Percentiles rank a stretch among this genome's conserved stretches.
These are phyloP conservation scores for Dittrichia graveolens DNA, from an alignment of 129 eudicot species.

Conservation along the genomic window DNA sequence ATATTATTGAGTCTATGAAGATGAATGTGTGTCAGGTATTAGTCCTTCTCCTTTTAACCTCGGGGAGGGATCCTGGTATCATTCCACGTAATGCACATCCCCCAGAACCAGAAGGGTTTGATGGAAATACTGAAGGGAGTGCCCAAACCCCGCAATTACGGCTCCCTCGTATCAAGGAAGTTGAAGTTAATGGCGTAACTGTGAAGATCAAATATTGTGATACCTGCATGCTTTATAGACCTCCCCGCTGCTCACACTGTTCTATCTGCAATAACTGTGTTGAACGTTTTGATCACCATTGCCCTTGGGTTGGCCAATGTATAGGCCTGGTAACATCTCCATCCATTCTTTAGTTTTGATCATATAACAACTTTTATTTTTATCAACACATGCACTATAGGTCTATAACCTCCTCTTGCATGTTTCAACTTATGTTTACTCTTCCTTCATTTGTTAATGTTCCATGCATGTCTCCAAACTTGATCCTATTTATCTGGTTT, in stretches of 20 bases:
- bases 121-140: conserved; percentile 74
- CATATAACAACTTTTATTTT: not conserved
- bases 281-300: conserved; percentile 97
- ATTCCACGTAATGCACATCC: conserved; percentile 99
- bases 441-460: not conserved
- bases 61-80: conserved; percentile 99
- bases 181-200: conserved; percentile 88
- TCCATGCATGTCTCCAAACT: not conserved
- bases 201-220: conserved; percentile 97
- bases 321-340: conserved; percentile 82
- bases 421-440: not conserved
- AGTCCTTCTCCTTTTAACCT: conserved; percentile 82
- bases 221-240: conserved; percentile 99
- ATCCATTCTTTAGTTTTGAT: conserved; percentile 1
- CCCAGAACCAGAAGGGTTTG: conserved; percentile 96
- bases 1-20: conserved; percentile 13
- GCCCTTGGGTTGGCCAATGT: conserved; percentile 99
- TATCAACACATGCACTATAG: too few relatives aligned
- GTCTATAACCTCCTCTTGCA: too few relatives aligned
- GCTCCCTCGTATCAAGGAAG: conserved; percentile 93
- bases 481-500: not conserved
- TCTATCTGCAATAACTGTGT: conserved; percentile 98
- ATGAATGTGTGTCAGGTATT: conserved; percentile 60
- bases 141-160: conserved; percentile 91
- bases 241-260: conserved; percentile 99